These are phyloP conservation scores for Aspergillus pseudoglaucus DNA, from an alignment of 2,329 filamentous ascomycete genomes.

Conservation along the genomic window DNA sequence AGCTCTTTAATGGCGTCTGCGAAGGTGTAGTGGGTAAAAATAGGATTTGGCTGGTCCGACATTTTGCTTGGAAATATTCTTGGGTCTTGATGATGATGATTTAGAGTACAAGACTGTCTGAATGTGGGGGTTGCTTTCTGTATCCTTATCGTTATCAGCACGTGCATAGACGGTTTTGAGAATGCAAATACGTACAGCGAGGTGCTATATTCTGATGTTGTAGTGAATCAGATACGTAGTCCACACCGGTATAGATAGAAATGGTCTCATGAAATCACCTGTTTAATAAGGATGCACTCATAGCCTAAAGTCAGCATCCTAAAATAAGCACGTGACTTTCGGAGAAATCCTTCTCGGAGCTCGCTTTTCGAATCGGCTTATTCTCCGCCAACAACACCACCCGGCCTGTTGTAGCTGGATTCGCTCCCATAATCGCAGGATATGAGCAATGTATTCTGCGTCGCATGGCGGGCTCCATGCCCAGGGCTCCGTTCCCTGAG, in stretches of 20 bases:
- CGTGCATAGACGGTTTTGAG: conserved; percentile 5
- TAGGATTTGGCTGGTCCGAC: conserved; percentile 45
- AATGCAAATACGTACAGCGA: not conserved
- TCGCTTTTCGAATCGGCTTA: not conserved
- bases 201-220: too few relatives aligned
- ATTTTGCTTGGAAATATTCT: conserved; percentile 26
- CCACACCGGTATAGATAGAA: too few relatives aligned
- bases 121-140: not conserved
- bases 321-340: not conserved
- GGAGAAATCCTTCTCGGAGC: not conserved
- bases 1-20: conserved; percentile 52
- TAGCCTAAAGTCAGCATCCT: too few relatives aligned
- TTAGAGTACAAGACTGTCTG: not conserved
- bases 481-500: conserved; percentile 25
- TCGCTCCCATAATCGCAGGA: conserved; percentile 15
- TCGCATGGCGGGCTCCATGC: conserved; percentile 38
- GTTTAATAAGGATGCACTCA: too few relatives aligned
- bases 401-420: not conserved
- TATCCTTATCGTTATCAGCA: conserved; percentile 12
- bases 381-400: not conserved
- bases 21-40: conserved; percentile 43
- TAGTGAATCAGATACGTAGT: too few relatives aligned
- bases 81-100: not conserved
- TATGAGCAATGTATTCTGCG: conserved; percentile 39
- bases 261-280: too few relatives aligned